Conservation (phyloP, 805 yeast genomes). For the Yarrowia sp. region DNA sequence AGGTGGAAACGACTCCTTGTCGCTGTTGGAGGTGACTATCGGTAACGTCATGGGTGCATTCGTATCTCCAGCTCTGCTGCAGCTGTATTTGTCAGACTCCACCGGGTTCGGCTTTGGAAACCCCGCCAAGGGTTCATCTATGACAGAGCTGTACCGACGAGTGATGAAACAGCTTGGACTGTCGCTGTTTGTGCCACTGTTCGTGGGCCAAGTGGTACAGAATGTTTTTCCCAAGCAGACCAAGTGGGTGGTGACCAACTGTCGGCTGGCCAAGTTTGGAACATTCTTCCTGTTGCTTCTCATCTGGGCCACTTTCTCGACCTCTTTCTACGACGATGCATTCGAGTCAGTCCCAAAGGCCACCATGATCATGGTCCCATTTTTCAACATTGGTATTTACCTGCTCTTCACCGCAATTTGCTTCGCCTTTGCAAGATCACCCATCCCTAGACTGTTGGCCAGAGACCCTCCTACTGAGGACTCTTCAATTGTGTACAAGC, state of each 20-base stretch:
- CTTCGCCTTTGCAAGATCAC: constrained; percentile 51
- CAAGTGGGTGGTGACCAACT: constrained; percentile 56
- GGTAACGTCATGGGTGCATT: constrained; percentile 87
- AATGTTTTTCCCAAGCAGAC: constrained; percentile 64
- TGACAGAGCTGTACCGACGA: constrained; percentile 58
- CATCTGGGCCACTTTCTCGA: constrained; percentile 77
- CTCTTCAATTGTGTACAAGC: constrained; percentile 47
- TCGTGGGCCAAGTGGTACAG: constrained; percentile 84
- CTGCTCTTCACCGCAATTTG: constrained; percentile 70
- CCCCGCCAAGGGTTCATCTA: constrained; percentile 55
- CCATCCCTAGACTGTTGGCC: neutral
- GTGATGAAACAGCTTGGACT: constrained; percentile 89
- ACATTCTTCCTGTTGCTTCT: constrained; percentile 74
- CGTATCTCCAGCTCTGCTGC: constrained; percentile 79
- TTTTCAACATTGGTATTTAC: constrained; percentile 79
- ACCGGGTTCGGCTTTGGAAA: constrained; percentile 71
- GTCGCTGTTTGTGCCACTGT: constrained; percentile 77
- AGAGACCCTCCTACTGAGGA: constrained; percentile 46
- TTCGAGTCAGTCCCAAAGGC: constrained; percentile 67
- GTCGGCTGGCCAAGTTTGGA: constrained; percentile 68
- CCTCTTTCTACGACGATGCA: constrained; percentile 81
- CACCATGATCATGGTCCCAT: constrained; percentile 72
- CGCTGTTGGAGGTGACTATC: constrained; percentile 79
- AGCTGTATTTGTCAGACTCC: constrained; percentile 57
- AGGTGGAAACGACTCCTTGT: constrained; percentile 73